Conservation (phyloP, 1,284 basidiomycete genomes). For the Omphalotus olearius region DNA sequence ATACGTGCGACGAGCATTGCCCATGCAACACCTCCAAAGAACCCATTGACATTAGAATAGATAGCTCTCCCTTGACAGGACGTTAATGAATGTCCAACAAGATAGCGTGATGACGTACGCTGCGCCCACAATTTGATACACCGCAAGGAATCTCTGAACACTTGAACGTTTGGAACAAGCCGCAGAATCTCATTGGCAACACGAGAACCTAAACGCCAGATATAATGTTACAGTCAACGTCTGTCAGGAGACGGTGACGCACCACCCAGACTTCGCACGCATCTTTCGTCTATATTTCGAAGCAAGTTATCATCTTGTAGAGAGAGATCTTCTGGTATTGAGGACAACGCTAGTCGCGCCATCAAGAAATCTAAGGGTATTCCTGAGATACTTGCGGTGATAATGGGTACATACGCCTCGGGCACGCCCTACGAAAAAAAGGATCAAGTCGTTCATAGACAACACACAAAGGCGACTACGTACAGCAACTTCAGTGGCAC, state of each 20-base stretch:
- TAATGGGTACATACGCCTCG: slow-evolving; percentile 94
- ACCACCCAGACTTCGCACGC: slow-evolving; percentile 94
- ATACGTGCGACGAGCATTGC: slow-evolving; percentile 97
- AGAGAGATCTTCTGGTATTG: slow-evolving; percentile 89
- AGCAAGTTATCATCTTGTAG: slow-evolving; percentile 90
- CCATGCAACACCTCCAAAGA: slow-evolving; percentile 98
- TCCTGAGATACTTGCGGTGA: slow-evolving; percentile 88
- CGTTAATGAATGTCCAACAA: slow-evolving; percentile 8
- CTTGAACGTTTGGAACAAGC: slow-evolving; percentile 90
- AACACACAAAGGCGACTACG: slow-evolving; percentile 28
- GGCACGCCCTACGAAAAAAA: slow-evolving; percentile 73
- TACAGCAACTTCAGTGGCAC: slow-evolving; percentile 87
- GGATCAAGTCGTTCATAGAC: slow-evolving; percentile 11
- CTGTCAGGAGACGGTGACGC: slow-evolving; percentile 18
- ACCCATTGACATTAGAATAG: slow-evolving; percentile 98
- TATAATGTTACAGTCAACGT: slow-evolving; percentile 10
- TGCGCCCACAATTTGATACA: slow-evolving; percentile 99
- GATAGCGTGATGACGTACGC: slow-evolving; percentile 48
- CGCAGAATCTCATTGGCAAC: slow-evolving; percentile 97
- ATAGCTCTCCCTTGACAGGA: slow-evolving; percentile 71
- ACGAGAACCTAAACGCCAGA: slow-evolving; percentile 67
- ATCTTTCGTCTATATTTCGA: slow-evolving; percentile 91
- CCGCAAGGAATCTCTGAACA: slow-evolving; percentile 91
- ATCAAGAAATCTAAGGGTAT: slow-evolving; percentile 95
- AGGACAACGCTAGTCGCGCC: slow-evolving; percentile 78